Base-by-base conservation (phyloP, 768 basidiomycete species). In the Suillus spraguei region DNA sequence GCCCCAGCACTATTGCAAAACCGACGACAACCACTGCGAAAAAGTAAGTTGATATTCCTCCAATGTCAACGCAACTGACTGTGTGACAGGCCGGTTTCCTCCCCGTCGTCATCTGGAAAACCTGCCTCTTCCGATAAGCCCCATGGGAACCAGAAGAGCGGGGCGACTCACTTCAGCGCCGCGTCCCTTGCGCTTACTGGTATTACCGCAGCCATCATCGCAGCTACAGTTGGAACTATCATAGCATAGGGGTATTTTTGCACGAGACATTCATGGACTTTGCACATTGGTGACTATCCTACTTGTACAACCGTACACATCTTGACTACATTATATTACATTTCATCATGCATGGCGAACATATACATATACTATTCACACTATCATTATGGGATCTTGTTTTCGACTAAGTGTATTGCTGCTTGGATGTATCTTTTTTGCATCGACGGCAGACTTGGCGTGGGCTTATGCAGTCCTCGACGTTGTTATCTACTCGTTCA, bases 121-220 rank as follows among this genome's bases (percentile, higher is more conserved):
- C 65, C 52, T 56, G 50, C 55, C 20, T 38, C 68, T 20, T 62
- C 75, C 60, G 63, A 59, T 42, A 64, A 74, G 36, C 68, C 74
- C 28, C 69, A 69, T 35, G 72, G 71, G 32, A 74, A 77, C 60
- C 74, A 75, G 66, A 77, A 75, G 75, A 75, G 71, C 47, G 67
- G 72, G 14, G 74, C 75, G 38, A 66, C 66, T 60, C 75, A 71
- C 61, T 68, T 68, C 11, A 64, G 64, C 58, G 64, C 66, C 9
- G 63, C 63, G 5, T 68, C 75, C 2, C 53, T 73, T 2, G 66
- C 66, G 7, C 54, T 75, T 1, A 70, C 72, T 7, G 68, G 74
- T 28, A 46, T 75, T 3, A 65, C 66, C 39, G 65, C 71, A 46
- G 32, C 68, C 38, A 41, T 72, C 38, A 69, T 72, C 24, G 74